Base-by-base conservation (phyloP, 495 filamentous ascomycete species). In the Apiosordaria backusii region DNA sequence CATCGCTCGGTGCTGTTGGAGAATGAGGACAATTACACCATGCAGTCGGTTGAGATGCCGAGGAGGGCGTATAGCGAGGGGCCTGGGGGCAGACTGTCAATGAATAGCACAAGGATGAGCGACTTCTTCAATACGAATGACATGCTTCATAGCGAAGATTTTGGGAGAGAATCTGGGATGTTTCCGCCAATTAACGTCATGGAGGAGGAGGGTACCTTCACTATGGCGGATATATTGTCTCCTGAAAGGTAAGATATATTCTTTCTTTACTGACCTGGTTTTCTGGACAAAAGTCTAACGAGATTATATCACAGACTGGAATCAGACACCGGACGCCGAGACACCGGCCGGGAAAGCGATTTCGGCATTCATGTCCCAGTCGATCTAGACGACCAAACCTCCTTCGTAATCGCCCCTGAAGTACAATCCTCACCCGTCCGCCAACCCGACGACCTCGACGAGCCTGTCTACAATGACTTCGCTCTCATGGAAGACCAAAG, bases 11-110 rank as follows among this genome's bases (percentile, higher is more conserved):
- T 86, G 50, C 82, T 84, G 5, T 76, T 91, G 50, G 89, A 89
- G 27, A 45, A 45, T 13, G 88, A 90, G 29, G 88, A 89, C 35
- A 87, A 91, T 67, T 81, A 85, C 45, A 92, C 90, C 1, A 79
- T 85, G 58, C 82, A 81, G 65, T 90, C 89, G 22, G 82, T 93
- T 35, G 91, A 94, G 75, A 79, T 90, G 57, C 84, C 88, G 10
- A 80, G 89, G 61, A 79, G 89, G 63, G 89, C 86, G 21, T 68
- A 80, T 10, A 84, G 77, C 58, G 87, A 90, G 66, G 78, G 82
- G 60, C 80, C 77, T 40, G 67, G 86, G 16, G 58, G 67, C 9
- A 66, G 71, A 62, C 62, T 72, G 16, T 76, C 74, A 55, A 52
- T 76, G 60, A 69, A 65, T 0, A 85, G 80, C 53, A 75, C 86